Percentiles rank a stretch among this genome's conserved stretches.
Evolutionary conservation across 495 filamentous ascomycete species (phyloP).

Genomic region (Penicillium canariense): DNA sequence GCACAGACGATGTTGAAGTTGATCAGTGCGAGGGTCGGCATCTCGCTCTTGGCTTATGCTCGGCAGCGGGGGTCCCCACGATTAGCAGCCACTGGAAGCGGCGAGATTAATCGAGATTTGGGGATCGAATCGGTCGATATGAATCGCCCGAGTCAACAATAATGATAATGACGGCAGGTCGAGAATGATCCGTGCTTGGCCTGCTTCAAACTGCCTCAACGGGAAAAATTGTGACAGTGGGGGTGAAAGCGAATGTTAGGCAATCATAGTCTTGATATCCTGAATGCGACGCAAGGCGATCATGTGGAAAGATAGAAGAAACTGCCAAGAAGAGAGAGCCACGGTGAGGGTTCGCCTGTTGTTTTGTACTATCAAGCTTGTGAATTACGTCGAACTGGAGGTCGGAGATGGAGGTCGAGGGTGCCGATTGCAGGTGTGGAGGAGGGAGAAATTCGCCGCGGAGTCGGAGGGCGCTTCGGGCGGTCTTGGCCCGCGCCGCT

Average conservation of each 20-base stretch:
- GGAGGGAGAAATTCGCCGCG: background rate
- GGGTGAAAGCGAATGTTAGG: conserved; percentile 40
- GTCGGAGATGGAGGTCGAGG: background rate
- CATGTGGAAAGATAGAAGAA: conserved; percentile 20
- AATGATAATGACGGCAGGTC: background rate
- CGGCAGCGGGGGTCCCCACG: background rate
- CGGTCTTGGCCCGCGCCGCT: no score
- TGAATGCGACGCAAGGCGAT: conserved; percentile 11
- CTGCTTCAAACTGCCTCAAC: conserved; percentile 7
- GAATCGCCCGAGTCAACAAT: background rate
- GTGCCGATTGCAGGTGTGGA: background rate
- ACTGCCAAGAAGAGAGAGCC: background rate
- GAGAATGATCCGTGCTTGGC: background rate
- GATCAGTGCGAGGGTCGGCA: conserved; percentile 74
- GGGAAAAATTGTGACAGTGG: conserved; percentile 1
- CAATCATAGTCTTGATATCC: conserved; percentile 35
- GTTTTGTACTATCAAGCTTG: no score
- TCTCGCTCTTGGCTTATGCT: conserved; percentile 34
- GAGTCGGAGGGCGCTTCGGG: background rate
- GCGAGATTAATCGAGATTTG: background rate
- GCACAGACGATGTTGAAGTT: conserved; percentile 91
- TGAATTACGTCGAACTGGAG: background rate
- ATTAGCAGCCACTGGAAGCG: background rate
- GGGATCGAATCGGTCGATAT: background rate
- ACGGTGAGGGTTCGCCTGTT: background rate